These are phyloP conservation scores for Magnusiomyces magnusii DNA, from an alignment of 1,139 yeast species.

Conservation along the genomic window DNA sequence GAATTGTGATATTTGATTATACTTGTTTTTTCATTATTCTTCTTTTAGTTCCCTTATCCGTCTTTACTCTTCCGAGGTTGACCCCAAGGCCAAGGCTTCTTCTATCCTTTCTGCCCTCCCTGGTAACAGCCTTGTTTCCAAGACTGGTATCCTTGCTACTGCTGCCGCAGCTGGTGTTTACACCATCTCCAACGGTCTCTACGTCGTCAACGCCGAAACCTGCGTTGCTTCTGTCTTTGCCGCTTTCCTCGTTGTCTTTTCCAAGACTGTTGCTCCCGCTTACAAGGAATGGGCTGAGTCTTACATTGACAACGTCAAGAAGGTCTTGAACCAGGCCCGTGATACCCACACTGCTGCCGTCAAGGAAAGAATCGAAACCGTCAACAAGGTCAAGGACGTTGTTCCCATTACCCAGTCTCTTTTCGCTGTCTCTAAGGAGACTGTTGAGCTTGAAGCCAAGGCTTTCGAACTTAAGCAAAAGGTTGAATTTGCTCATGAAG, in stretches of 20 bases:
- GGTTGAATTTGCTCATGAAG: constrained; percentile 81
- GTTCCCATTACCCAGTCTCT: constrained; percentile 85
- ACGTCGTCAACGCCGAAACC: constrained; percentile 92
- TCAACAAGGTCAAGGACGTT: constrained; percentile 84
- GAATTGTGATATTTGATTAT: neutral
- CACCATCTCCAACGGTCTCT: constrained; percentile 88
- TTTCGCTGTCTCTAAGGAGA: constrained; percentile 92
- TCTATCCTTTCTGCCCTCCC: constrained; percentile 90
- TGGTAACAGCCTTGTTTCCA: constrained; percentile 79
- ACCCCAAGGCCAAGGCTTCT: constrained; percentile 87
- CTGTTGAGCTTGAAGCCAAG: constrained; percentile 91
- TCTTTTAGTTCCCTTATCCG: constrained; percentile 20
- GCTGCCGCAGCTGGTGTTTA: constrained; percentile 90
- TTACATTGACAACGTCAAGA: constrained; percentile 77
- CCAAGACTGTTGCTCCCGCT: constrained; percentile 88
- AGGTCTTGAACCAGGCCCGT: constrained; percentile 81
- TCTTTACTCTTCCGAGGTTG: constrained; percentile 39
- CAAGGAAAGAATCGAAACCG: constrained; percentile 82
- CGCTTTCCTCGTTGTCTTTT: constrained; percentile 64
- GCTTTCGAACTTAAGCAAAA: constrained; percentile 88
- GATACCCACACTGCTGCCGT: constrained; percentile 87
- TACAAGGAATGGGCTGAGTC: constrained; percentile 94
- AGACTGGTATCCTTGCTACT: constrained; percentile 94
- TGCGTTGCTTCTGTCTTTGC: constrained; percentile 74
- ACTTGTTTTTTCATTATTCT: neutral